phyloP scores from a whole-genome alignment of 352 stramenopile genomes.

The Globisporangium apiculatum region DNA sequence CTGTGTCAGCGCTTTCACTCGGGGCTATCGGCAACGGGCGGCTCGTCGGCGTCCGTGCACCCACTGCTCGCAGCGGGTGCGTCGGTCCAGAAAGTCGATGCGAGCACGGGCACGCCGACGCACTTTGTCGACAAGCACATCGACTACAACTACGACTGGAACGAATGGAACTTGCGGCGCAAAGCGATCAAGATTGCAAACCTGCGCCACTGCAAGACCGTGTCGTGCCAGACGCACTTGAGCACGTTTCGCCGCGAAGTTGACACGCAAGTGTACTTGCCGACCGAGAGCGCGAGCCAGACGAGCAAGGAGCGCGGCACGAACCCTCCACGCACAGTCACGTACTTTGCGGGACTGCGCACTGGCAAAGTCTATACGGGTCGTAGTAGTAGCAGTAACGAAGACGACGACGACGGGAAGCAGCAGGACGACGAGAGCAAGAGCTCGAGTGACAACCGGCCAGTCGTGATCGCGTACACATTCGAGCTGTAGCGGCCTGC shows the following conservation, averaged over 20 bases:
- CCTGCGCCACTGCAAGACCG: slow-evolving; percentile 85
- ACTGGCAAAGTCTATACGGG: slow-evolving; percentile 20
- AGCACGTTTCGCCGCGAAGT: slow-evolving; percentile 86
- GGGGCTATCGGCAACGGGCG: slow-evolving; percentile 10
- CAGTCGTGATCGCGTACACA: slow-evolving; percentile 60
- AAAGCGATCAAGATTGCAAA: slow-evolving; percentile 90
- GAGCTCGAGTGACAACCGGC: slow-evolving; percentile 27
- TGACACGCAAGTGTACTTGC: slow-evolving; percentile 86
- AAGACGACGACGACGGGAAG: slow-evolving; percentile 18
- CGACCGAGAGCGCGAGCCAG: slow-evolving; percentile 57
- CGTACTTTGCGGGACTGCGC: slow-evolving; percentile 70
- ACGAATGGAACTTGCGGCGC: slow-evolving; percentile 90
- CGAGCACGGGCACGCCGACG: slow-evolving; percentile 82
- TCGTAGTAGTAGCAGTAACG: background rate
- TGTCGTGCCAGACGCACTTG: slow-evolving; percentile 81
- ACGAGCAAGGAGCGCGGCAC: slow-evolving; percentile 74
- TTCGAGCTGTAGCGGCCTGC: slow-evolving; percentile 41
- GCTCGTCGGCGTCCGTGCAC: slow-evolving; percentile 33
- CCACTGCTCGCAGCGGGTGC: slow-evolving; percentile 40
- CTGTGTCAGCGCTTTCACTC: slow-evolving; percentile 37
- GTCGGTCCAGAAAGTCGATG: slow-evolving; percentile 69
- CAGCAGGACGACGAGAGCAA: slow-evolving; percentile 18
- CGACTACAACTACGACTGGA: slow-evolving; percentile 92
- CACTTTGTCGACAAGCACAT: slow-evolving; percentile 92
- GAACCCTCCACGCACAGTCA: slow-evolving; percentile 74